Percentiles rank a stretch among this genome's conserved stretches.
These are phyloP conservation scores for Pleurotus eryngii DNA, from an alignment of 768 basidiomycete species.

Conservation along the genomic window DNA sequence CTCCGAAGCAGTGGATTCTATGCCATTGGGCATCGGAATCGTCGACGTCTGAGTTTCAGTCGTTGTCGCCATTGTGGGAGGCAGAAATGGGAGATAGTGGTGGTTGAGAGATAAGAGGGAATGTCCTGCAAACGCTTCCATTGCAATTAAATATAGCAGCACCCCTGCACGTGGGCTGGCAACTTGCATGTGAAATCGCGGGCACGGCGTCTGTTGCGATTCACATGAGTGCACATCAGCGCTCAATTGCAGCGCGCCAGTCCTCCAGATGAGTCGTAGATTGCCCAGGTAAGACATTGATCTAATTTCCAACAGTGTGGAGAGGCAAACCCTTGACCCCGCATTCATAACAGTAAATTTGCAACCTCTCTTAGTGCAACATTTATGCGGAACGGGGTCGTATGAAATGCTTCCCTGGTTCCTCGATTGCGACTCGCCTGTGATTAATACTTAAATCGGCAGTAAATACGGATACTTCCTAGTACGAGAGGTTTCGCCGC, in stretches of 20 bases:
- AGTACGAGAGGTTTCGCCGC: no score
- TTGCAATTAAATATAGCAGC: background rate
- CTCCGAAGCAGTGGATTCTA: conserved; percentile 16
- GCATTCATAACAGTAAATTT: no score
- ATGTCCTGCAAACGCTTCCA: background rate
- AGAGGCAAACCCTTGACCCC: no score
- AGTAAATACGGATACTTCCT: no score
- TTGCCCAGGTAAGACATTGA: no score
- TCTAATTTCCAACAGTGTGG: no score
- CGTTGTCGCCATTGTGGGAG: conserved; percentile 16
- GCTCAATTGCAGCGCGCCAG: background rate
- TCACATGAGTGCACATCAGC: background rate
- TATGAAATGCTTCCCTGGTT: no score
- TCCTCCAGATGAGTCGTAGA: background rate
- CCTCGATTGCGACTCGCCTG: no score
- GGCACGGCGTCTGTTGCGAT: background rate
- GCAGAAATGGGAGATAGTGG: background rate
- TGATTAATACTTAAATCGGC: no score
- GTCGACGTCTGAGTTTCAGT: conserved; percentile 19
- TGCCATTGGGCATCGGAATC: conserved; percentile 14
- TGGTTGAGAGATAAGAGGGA: conserved; percentile 5
- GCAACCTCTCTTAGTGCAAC: no score
- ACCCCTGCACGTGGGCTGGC: background rate
- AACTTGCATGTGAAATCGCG: conserved; percentile 3
- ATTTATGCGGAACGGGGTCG: no score